Evolutionary conservation across 1,284 basidiomycete species (phyloP), one percentile per base, ranked within the genome.

Genomic region (Pholiota adiposa): DNA sequence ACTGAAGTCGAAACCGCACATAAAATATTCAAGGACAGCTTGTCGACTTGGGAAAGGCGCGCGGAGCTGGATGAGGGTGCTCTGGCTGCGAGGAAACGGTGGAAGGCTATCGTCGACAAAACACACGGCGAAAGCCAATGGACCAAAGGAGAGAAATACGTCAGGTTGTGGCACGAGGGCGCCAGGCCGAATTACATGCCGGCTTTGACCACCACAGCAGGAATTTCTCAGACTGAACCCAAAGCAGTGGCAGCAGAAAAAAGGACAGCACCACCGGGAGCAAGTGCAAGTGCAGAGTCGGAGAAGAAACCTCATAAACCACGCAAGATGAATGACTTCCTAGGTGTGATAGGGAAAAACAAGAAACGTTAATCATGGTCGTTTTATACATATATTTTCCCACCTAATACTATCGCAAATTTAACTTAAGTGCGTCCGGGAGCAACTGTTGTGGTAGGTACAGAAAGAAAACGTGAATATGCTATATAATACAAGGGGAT

Each of bases 121-220:
- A 74, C 81, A 61, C 77, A 73, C 51, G 78, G 75, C 21, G 69
- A 68, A 18, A 73, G 73, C 46, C 75, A 83, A 58, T 93, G 90
- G 88, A 83, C 86, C 27, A 82, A 80, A 65, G 91, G 90, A 14
- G 79, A 85, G 69, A 81, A 87, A 64, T 93, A 93, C 70, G 79
- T 86, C 51, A 79, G 82, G 61, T 70, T 90, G 65, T 92, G 90
- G 85, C 85, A 85, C 70, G 79, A 86, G 50, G 89, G 89, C 25
- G 74, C 86, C 12, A 79, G 84, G 51, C 89, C 90, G 9, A 81
- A 82, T 49, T 92, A 91, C 72, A 75, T 81, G 41, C 83, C 83
- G 27, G 75, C 76, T 12, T 63, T 85, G 59, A 82, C 81, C 3
- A 36, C 54, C 25, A 38, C 29, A 8, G 25, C 36, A 25, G 44